phyloP scores from a whole-genome alignment of 1,284 basidiomycete species.

The Butyriboletus appendiculatus region DNA sequence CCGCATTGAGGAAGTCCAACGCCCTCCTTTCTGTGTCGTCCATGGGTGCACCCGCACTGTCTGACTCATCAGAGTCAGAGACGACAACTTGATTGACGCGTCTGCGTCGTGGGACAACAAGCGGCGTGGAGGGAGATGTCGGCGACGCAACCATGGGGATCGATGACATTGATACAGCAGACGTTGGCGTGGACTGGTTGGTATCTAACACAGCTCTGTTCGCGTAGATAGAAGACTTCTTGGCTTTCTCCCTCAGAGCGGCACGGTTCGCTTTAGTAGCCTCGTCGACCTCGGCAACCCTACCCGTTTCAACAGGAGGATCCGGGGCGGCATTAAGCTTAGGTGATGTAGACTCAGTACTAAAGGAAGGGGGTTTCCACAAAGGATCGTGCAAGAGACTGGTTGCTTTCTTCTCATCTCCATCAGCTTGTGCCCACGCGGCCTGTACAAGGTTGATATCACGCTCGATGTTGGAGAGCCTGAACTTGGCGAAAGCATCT shows the following conservation, averaged over 20 bases:
- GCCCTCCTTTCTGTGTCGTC: constrained; percentile 47
- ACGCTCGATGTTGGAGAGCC: constrained; percentile 57
- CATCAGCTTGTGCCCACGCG: constrained; percentile 63
- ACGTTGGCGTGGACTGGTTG: constrained; percentile 29
- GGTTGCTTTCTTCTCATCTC: constrained; percentile 60
- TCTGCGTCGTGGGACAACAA: constrained; percentile 45
- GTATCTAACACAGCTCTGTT: constrained; percentile 55
- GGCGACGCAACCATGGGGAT: constrained; percentile 40
- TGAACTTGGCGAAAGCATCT: constrained; percentile 58
- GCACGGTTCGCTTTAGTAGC: constrained; percentile 62
- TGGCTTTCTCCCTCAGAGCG: constrained; percentile 68
- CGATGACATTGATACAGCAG: constrained; percentile 22
- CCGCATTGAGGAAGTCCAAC: constrained; percentile 86
- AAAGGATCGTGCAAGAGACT: constrained; percentile 54
- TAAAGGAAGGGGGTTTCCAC: constrained; percentile 46
- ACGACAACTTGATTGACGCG: constrained; percentile 58
- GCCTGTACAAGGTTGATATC: constrained; percentile 48
- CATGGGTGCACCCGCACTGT: constrained; percentile 35
- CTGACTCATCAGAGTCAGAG: constrained; percentile 64
- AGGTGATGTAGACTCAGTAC: constrained; percentile 19
- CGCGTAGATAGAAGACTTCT: constrained; percentile 76
- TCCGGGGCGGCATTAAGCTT: constrained; percentile 29
- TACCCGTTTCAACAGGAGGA: constrained; percentile 46
- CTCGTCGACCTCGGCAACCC: constrained; percentile 70
- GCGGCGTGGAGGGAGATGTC: constrained; percentile 43